Percentiles rank a stretch among this genome's conserved stretches.
Conservation (phyloP, 108 stramenopile genomes). For the Pseudonitzschia delicatissima region DNA sequence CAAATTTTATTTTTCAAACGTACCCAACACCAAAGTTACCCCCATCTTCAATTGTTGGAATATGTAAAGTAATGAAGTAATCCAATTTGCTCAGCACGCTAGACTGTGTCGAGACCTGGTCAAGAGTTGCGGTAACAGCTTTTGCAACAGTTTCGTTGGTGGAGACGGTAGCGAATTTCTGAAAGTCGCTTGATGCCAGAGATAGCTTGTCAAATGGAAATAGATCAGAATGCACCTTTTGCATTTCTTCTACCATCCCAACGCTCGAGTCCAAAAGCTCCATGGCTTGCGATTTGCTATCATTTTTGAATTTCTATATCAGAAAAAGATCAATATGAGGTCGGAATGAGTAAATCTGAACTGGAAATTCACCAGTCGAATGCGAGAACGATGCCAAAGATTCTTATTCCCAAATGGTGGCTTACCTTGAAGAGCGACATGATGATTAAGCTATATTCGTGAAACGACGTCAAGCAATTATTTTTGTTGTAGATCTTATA, state of each 20-base stretch:
- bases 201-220: conserved; percentile 35
- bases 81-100: conserved; percentile 18
- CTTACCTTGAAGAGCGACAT: conserved; percentile 16
- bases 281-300: conserved; percentile 26
- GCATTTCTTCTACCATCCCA: conserved; percentile 13
- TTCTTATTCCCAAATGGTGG: not conserved
- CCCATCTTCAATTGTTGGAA: conserved; percentile 80
- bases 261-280: conserved; percentile 20
- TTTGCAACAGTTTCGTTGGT: conserved; percentile 26
- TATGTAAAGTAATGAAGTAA: conserved; percentile 35
- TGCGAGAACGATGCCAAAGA: not conserved
- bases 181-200: conserved; percentile 30
- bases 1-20: not conserved
- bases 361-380: not conserved
- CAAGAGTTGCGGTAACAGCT: conserved; percentile 26
- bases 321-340: not conserved
- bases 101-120: conserved; percentile 21
- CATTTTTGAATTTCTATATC: conserved; percentile 27
- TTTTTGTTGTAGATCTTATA: no score
- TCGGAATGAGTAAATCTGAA: not conserved
- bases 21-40: conserved; percentile 67
- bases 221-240: conserved; percentile 9
- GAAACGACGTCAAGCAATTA: no score
- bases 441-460: not conserved
- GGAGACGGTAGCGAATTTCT: conserved; percentile 4